phyloP scores from a whole-genome alignment of 2,329 filamentous ascomycete species.

The Sordariomycetes sp. region DNA sequence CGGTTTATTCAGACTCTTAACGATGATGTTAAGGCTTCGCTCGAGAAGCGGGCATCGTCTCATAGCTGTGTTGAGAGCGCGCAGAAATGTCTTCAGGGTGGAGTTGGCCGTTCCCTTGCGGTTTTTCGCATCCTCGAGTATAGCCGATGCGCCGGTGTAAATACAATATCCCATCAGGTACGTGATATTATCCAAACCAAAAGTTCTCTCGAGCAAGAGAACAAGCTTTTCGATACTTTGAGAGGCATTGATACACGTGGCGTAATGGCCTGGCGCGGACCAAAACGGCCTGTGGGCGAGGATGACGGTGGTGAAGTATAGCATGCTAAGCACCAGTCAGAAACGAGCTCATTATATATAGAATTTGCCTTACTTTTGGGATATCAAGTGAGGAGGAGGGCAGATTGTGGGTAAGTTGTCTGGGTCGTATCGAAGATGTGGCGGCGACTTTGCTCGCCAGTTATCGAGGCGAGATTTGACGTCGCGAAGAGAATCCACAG shows the following conservation, averaged over 20 bases:
- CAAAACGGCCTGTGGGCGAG: conserved; percentile 15
- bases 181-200: conserved; percentile 16
- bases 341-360: background rate
- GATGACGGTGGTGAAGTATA: conserved; percentile 14
- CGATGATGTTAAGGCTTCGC: background rate
- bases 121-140: conserved; percentile 16
- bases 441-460: conserved; percentile 1
- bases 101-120: conserved; percentile 9
- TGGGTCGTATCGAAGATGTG: conserved; percentile 2
- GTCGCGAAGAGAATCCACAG: background rate
- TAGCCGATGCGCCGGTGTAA: conserved; percentile 13
- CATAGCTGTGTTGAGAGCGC: background rate
- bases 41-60: background rate
- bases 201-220: conserved; percentile 15
- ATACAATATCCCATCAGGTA: conserved; percentile 23
- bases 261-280: conserved; percentile 10
- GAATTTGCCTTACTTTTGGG: conserved; percentile 9
- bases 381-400: conserved; percentile 9
- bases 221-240: conserved; percentile 16
- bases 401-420: conserved; percentile 4
- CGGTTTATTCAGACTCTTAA: background rate
- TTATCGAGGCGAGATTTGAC: background rate
- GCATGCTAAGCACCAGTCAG: conserved; percentile 6
- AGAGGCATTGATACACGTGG: conserved; percentile 13
- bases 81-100: conserved; percentile 16